A percentile compares a stretch with the other conserved stretches of the same genome.
phyloP scores from a whole-genome alignment of 2,329 filamentous ascomycete genomes.

The Verticillium klebahnii region DNA sequence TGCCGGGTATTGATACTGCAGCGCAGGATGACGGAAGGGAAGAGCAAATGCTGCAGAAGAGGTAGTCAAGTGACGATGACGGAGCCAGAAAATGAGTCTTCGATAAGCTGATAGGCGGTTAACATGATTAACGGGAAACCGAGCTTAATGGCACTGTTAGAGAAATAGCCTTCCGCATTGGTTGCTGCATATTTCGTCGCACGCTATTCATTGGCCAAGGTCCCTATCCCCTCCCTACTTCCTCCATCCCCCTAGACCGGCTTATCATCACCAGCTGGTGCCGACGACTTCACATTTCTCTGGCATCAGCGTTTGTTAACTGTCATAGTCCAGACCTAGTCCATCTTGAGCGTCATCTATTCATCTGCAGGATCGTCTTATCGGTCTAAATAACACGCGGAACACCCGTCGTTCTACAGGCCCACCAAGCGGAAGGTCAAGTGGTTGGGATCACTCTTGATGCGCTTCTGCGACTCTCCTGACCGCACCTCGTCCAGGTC shows the following conservation, averaged over 20 bases:
- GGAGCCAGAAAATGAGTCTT: not conserved
- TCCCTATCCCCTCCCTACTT: not conserved
- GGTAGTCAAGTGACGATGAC: not conserved
- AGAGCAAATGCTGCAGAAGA: not conserved
- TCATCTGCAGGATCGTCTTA: no score
- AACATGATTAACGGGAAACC: not conserved
- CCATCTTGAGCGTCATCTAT: no score
- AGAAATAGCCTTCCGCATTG: not conserved
- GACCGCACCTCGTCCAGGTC: constrained; percentile 44
- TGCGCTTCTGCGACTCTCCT: constrained; percentile 4
- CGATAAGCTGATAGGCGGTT: not conserved
- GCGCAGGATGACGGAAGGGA: not conserved
- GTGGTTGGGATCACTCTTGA: constrained; percentile 13
- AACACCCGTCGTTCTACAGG: not conserved
- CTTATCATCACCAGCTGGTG: no score
- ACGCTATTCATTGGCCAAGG: not conserved
- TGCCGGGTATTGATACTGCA: not conserved
- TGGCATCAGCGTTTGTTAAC: not conserved
- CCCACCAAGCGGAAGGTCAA: constrained; percentile 4
- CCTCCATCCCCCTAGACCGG: no score
- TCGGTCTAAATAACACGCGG: no score
- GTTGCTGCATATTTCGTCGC: not conserved
- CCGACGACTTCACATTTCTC: no score
- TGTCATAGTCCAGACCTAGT: not conserved
- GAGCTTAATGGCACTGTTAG: not conserved